A percentile compares a stretch with the other conserved stretches of the same genome.
These are phyloP conservation scores for Neopestalotiopsis clavispora DNA, from an alignment of 2,329 filamentous ascomycete species.

Conservation along the genomic window DNA sequence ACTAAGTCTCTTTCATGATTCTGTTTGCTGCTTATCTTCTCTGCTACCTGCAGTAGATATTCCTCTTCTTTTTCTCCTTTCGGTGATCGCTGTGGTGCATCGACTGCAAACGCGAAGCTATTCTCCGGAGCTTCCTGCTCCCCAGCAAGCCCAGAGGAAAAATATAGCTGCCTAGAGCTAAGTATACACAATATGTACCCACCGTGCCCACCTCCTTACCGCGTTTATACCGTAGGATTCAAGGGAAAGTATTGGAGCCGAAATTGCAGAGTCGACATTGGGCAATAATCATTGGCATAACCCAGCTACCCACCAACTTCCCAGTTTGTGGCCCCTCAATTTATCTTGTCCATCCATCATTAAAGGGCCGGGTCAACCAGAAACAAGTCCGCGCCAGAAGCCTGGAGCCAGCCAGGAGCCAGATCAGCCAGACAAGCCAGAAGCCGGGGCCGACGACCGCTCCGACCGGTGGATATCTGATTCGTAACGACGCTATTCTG, in stretches of 20 bases:
- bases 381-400: not conserved
- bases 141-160: no score
- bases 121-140: no score
- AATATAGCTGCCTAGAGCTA: no score
- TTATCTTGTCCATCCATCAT: not conserved
- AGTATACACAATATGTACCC: no score
- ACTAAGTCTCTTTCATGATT: not conserved
- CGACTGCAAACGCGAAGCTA: no score
- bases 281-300: not conserved
- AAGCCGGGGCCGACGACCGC: not conserved
- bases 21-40: not conserved
- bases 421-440: no score
- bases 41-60: not conserved
- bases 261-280: not conserved
- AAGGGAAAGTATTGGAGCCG: no score
- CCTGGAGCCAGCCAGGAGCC: no score
- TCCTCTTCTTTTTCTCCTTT: not conserved
- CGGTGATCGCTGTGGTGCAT: not conserved
- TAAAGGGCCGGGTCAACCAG: not conserved
- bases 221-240: no score
- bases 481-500: slow-evolving; percentile 7
- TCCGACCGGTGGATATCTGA: slow-evolving; percentile 6
- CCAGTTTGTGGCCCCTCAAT: not conserved
- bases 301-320: not conserved
- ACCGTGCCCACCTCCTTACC: no score